Base-by-base conservation (phyloP, 2,329 filamentous ascomycete species). In the Scytalidium lignicola region DNA sequence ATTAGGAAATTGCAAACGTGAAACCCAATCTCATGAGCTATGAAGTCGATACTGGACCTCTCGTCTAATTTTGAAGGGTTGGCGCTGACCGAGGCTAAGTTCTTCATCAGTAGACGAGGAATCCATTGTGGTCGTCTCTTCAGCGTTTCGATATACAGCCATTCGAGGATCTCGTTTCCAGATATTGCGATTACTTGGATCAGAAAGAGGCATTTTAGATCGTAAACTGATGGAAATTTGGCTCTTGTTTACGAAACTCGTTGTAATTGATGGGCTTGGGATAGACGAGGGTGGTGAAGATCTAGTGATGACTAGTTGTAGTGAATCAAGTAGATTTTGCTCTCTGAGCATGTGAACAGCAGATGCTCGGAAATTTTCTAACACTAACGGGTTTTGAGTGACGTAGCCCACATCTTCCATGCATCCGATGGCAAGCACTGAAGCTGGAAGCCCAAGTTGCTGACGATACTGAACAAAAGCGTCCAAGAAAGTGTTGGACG, bases 401-500 rank as follows among this genome's bases (percentile, higher is more conserved):
- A 74, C 56, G 46, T 64, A 68, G 1, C 74, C 72, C 3, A 68
- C 59, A 4, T 65, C 71, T 2, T 64, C 61, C 8, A 83, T 70
- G 1, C 71, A 70, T 0, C 77, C 78, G 13, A 83, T 64, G 55
- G 82, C 72, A 1, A 85, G 65, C 0, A 71, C 71, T 0, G 73
- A 67, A 20, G 72, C 74, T 2, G 71, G 65, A 2, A 75, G 60
- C 1, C 73, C 72, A 20, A 61, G 61, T 1, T 59, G 59, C 0
- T 65, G 62, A 2, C 74, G 67, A 51, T 72, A 64, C 19, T 67
- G 63, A 3, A 63, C 66, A 21, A 74, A 65, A 3, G 65, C 58
- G 29, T 73, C 67, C 13, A 75, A 64, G 63, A 72, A 77, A 26
- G 68, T 67, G 56, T 78, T 78, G 23, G 3, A n/a, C n/a, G n/a